Percentiles rank a stretch among this genome's conserved stretches.
These are phyloP conservation scores for Rhododendron williamsianum DNA, from an alignment of 148 eudicot genomes.

Conservation along the genomic window DNA sequence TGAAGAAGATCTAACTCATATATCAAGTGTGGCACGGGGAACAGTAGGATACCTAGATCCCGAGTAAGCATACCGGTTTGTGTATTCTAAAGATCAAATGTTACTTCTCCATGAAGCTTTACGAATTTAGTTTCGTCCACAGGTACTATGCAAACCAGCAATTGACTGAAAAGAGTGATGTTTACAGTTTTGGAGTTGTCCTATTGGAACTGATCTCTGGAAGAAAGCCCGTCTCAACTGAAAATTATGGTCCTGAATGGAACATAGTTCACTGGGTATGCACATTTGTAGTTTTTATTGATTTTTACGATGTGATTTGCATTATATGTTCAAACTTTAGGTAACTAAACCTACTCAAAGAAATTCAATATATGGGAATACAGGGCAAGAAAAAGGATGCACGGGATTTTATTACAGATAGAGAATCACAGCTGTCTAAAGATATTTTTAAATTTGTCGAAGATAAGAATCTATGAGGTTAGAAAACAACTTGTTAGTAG, in stretches of 20 bases:
- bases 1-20: slow-evolving; percentile 83
- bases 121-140: slow-evolving; percentile 11
- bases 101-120: slow-evolving; percentile 6
- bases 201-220: slow-evolving; percentile 88
- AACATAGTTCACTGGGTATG: slow-evolving; percentile 97
- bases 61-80: slow-evolving; percentile 49
- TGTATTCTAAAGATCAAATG: neutral
- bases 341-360: neutral
- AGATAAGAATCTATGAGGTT: neutral
- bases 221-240: slow-evolving; percentile 73
- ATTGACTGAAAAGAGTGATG: slow-evolving; percentile 84
- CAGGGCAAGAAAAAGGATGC: neutral
- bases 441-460: too few relatives aligned
- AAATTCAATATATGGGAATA: too few relatives aligned
- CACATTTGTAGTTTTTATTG: neutral
- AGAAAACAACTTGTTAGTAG: neutral
- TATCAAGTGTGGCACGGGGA: slow-evolving; percentile 90
- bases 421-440: neutral
- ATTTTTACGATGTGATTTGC: neutral
- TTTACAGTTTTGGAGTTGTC: slow-evolving; percentile 90
- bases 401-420: neutral
- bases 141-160: slow-evolving; percentile 90
- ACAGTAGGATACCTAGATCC: slow-evolving; percentile 94
- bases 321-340: neutral
- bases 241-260: slow-evolving; percentile 80